Base-by-base conservation (phyloP, 78 protist genomes). In the Planoprotostelium fungivorum region DNA sequence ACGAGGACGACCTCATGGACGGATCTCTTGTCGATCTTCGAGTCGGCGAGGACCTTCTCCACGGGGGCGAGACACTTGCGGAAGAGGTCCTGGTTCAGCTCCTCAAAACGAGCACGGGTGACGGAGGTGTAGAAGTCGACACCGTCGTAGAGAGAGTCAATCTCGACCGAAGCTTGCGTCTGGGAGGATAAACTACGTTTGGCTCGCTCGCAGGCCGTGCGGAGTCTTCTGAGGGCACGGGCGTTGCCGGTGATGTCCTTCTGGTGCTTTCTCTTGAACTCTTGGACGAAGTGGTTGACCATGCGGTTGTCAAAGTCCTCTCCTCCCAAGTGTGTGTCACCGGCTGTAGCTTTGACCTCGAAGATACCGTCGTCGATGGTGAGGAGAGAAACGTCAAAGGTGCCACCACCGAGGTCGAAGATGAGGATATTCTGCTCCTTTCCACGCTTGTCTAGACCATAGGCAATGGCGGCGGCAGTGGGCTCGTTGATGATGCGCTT, bases 41-140 rank as follows among this genome's bases (percentile, higher is more conserved):
- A 0, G 89, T 98, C 99, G 63, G 86, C 73, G 36, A 98, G 94
- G n/a, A 94, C 98, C 87, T 94, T 38, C 88, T 96, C 97, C 31
- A 97, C 98, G 29, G 99, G 99, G 31, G 91, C 96, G 37, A 98
- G 38, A 89, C 97, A 93, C 36, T 83, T 86, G 37, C 97, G 95
- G 98, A 99, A 98, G 84, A 97, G 95, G 92, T 98, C 99, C 29
- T 63, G 38, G 95, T 92, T 87, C 39, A 98, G 96, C 93, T 98
- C 98, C 95, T 99, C 99, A 93, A 99, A 99, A 87, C 94, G 90
- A 35, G 99, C 99, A n/a, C 99, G 99, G 38, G 99, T 98, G 96
- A 98, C 90, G 51, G 83, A 84, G n/a, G 95, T 73, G 97, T 73
- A 88, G 95, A 97, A 99, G 96, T 99, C 99, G 63, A 96, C 87